Evolutionary conservation across 768 basidiomycete species (phyloP).

Genomic region (Lactarius sanguifluus): DNA sequence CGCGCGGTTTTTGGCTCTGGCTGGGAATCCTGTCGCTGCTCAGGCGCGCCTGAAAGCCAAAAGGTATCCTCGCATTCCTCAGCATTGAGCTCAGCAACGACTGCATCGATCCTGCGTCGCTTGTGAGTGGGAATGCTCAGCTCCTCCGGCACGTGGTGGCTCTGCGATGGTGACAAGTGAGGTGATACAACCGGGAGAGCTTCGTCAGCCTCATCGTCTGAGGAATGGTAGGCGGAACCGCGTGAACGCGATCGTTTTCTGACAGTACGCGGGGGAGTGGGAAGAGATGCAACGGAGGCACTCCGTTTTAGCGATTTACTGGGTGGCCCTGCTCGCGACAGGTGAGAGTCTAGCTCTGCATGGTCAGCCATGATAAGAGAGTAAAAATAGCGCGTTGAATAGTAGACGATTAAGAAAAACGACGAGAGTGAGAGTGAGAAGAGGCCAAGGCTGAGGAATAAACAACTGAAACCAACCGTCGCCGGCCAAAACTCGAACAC

Average conservation of each 20-base stretch:
- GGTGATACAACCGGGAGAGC: constrained; percentile 27
- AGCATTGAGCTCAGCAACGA: constrained; percentile 25
- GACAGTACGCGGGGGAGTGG: constrained; percentile 28
- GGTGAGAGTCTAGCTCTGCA: constrained; percentile 14
- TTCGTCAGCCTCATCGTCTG: constrained; percentile 27
- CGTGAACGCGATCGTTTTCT: constrained; percentile 30
- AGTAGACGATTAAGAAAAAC: background rate
- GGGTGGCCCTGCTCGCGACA: constrained; percentile 7
- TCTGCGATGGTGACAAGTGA: constrained; percentile 19
- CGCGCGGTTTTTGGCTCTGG: constrained; percentile 22
- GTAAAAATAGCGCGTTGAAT: background rate
- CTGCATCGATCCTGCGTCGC: constrained; percentile 28
- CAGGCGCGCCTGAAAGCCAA: constrained; percentile 23
- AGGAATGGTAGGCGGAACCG: constrained; percentile 27
- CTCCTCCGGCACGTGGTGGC: constrained; percentile 19
- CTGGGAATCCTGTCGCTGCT: constrained; percentile 11
- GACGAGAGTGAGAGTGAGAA: background rate
- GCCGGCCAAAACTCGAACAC: background rate
- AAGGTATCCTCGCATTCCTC: constrained; percentile 29
- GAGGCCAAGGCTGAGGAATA: constrained; percentile 9
- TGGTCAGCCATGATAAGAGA: constrained; percentile 21
- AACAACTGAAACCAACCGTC: constrained; percentile 19
- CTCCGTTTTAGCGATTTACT: constrained; percentile 29
- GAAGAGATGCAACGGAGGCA: constrained; percentile 30
- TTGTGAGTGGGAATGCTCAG: constrained; percentile 8